Conservation (phyloP, 345 rosid genomes). For the Eucalyptus albens region DNA sequence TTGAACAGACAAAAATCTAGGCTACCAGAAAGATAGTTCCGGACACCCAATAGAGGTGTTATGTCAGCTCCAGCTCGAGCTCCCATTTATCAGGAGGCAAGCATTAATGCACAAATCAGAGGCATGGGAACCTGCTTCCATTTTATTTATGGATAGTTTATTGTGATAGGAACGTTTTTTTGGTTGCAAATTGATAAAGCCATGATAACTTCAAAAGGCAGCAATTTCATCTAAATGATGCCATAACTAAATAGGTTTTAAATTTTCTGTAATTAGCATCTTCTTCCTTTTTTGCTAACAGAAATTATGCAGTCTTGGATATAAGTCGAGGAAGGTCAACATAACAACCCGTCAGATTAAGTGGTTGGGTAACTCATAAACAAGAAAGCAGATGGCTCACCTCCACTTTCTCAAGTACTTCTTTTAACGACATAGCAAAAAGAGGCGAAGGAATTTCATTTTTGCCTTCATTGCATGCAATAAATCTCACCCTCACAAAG, state of each 20-base stretch:
- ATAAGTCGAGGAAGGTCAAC: too few species aligned
- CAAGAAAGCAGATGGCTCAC: too few species aligned
- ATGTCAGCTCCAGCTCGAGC: background rate
- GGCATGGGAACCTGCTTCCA: background rate
- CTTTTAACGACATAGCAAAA: too few species aligned
- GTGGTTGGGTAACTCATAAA: too few species aligned
- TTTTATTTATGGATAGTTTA: background rate
- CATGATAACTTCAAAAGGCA: background rate
- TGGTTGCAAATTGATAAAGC: background rate
- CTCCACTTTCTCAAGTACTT: too few species aligned
- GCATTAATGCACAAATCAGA: background rate
- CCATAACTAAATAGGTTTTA: background rate
- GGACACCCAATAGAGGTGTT: background rate
- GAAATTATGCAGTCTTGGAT: too few species aligned
- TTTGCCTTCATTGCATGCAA: too few species aligned
- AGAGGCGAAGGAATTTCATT: fast-evolving
- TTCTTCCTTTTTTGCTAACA: background rate
- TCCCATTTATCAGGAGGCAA: background rate
- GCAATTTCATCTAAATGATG: background rate
- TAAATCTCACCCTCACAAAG: too few species aligned
- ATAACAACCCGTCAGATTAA: too few species aligned
- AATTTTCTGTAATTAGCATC: background rate
- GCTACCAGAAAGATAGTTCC: background rate
- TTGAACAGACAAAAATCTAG: background rate
- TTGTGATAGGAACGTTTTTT: fast-evolving